Evolutionary conservation across 495 filamentous ascomycete genomes (phyloP).

Genomic region (Elaphomyces granulatus): DNA sequence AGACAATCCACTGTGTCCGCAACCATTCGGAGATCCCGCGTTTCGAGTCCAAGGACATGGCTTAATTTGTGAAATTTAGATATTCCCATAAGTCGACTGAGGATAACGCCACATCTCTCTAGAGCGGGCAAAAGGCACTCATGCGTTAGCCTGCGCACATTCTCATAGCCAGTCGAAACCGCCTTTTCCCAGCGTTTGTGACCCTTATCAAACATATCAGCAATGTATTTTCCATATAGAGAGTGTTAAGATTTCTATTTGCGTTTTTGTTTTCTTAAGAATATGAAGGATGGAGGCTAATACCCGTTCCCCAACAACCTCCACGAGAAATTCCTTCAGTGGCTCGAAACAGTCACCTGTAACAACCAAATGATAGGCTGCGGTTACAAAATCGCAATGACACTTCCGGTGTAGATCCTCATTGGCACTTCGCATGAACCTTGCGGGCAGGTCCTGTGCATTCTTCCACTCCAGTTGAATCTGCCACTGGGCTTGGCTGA

Average conservation of each 20-base stretch:
- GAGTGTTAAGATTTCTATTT: no score
- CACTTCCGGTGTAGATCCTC: conserved; percentile 45
- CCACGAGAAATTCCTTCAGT: conserved; percentile 77
- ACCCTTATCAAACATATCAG: conserved; percentile 51
- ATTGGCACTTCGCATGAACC: conserved; percentile 61
- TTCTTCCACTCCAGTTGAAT: conserved; percentile 70
- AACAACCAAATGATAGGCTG: conserved; percentile 70
- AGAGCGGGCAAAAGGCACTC: conserved; percentile 79
- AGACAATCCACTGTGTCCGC: conserved; percentile 64
- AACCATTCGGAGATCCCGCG: conserved; percentile 40
- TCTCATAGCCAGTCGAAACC: conserved; percentile 58
- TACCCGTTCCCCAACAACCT: conserved; percentile 75
- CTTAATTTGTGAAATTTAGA: conserved; percentile 64
- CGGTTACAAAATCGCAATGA: conserved; percentile 53
- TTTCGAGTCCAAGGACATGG: conserved; percentile 48
- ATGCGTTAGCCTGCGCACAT: conserved; percentile 62
- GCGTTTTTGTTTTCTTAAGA: no score
- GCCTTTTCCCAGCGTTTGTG: conserved; percentile 94
- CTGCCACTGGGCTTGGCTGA: conserved; percentile 57
- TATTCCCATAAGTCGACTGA: conserved; percentile 72
- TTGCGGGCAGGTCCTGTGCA: conserved; percentile 61
- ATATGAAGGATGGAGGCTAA: conserved; percentile 2
- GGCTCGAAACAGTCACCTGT: conserved; percentile 67
- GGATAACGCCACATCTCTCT: conserved; percentile 67
- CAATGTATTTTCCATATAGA: no score